phyloP scores from a whole-genome alignment of 345 rosid species.

The Sonneratia alba region DNA sequence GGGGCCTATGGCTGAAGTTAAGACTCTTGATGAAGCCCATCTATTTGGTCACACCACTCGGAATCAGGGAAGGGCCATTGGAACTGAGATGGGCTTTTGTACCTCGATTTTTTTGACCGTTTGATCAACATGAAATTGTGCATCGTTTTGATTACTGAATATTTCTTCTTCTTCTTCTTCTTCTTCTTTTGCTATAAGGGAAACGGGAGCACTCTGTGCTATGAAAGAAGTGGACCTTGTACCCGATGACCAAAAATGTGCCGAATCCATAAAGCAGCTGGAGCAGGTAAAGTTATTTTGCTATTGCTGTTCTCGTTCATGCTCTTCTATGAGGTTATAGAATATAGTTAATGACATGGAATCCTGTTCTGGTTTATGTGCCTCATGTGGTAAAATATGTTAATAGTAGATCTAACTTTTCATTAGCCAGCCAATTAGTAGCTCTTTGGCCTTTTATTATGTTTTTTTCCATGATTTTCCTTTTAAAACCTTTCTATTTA shows the following conservation, averaged over 20 bases:
- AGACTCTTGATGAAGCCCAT: background rate
- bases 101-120: background rate
- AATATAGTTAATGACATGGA: background rate
- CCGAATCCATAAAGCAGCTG: conserved; percentile 56
- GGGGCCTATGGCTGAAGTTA: background rate
- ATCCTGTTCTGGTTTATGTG: background rate
- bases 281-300: conserved; percentile 38
- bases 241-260: conserved; percentile 52
- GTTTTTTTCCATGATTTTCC: background rate
- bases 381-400: background rate
- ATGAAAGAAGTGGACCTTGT: conserved; percentile 57
- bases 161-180: background rate
- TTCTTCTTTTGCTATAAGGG: conserved; percentile 22
- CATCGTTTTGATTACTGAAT: background rate
- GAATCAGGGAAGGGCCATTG: background rate
- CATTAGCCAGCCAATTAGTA: background rate
- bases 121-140: background rate
- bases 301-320: background rate
- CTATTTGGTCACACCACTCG: background rate
- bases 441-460: background rate
- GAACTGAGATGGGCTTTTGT: background rate
- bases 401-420: background rate
- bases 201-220: conserved; percentile 69
- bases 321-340: background rate
- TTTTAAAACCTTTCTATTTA: background rate